A percentile compares a stretch with the other conserved stretches of the same genome.
These are phyloP conservation scores for Hygrocybe coccinea DNA, from an alignment of 768 basidiomycete species.

Conservation along the genomic window DNA sequence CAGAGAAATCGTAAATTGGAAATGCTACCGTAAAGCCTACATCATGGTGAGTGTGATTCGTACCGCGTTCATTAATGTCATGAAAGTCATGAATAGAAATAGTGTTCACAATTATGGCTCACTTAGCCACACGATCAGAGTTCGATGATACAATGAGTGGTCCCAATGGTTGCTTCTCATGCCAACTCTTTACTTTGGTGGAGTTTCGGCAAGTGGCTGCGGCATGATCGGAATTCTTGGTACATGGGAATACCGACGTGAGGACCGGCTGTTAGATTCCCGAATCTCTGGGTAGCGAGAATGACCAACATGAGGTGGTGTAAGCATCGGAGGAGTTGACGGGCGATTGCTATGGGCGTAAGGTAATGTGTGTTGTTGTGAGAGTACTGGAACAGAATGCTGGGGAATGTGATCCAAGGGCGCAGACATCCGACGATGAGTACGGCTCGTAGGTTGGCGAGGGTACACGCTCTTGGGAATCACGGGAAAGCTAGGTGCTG, in stretches of 20 bases:
- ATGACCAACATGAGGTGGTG: neutral
- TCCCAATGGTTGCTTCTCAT: no score
- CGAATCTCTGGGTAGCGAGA: neutral
- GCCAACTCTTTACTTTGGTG: neutral
- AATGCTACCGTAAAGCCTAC: no score
- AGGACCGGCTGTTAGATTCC: neutral
- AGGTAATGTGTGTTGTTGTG: neutral
- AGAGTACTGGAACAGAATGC: neutral
- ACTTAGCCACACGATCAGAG: no score
- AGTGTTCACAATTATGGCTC: no score
- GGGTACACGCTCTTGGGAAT: neutral
- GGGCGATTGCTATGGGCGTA: neutral
- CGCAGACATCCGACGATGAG: neutral
- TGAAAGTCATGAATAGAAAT: no score
- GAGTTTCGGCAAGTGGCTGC: neutral
- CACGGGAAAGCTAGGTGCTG: neutral
- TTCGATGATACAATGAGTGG: no score
- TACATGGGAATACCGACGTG: neutral
- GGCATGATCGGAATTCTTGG: neutral
- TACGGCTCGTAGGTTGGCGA: neutral
- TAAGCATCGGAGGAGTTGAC: neutral
- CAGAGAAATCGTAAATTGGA: no score
- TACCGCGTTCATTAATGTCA: no score
- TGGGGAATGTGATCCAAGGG: slow-evolving; percentile 1
- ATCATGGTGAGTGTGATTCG: no score